Conservation (phyloP, 352 stramenopile species). For the Pythium vanterpoolii region DNA sequence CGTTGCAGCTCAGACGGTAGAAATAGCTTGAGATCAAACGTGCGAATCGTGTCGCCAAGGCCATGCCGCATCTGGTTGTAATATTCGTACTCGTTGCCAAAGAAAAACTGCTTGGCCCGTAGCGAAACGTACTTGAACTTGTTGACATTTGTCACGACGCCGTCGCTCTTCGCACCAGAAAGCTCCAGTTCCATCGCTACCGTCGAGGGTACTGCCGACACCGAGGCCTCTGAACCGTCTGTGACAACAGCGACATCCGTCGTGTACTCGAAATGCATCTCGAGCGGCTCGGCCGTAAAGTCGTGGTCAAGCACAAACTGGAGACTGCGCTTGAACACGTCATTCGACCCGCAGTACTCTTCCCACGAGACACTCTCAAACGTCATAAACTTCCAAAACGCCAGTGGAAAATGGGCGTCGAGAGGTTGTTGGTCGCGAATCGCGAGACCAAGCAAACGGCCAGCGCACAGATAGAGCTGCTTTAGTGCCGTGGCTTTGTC, state of each 20-base stretch:
- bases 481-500: constrained; percentile 37
- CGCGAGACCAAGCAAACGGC: constrained; percentile 57
- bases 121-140: constrained; percentile 62
- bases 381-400: constrained; percentile 71
- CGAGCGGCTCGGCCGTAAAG: constrained; percentile 46
- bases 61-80: constrained; percentile 65
- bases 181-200: constrained; percentile 67
- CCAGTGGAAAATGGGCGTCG: constrained; percentile 48
- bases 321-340: constrained; percentile 57
- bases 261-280: constrained; percentile 73
- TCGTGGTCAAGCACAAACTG: constrained; percentile 66
- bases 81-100: constrained; percentile 46
- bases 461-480: constrained; percentile 61
- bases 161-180: constrained; percentile 25
- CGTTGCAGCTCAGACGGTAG: constrained; percentile 46
- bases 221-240: neutral
- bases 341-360: constrained; percentile 54
- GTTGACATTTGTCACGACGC: constrained; percentile 62
- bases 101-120: constrained; percentile 62
- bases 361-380: constrained; percentile 48
- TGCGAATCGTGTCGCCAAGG: constrained; percentile 49
- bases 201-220: constrained; percentile 13
- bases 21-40: constrained; percentile 58
- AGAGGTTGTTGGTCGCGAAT: constrained; percentile 73
- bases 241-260: constrained; percentile 37